These are phyloP conservation scores for Coprinopsis cinerea DNA, from an alignment of 768 basidiomycete genomes.

Conservation along the genomic window DNA sequence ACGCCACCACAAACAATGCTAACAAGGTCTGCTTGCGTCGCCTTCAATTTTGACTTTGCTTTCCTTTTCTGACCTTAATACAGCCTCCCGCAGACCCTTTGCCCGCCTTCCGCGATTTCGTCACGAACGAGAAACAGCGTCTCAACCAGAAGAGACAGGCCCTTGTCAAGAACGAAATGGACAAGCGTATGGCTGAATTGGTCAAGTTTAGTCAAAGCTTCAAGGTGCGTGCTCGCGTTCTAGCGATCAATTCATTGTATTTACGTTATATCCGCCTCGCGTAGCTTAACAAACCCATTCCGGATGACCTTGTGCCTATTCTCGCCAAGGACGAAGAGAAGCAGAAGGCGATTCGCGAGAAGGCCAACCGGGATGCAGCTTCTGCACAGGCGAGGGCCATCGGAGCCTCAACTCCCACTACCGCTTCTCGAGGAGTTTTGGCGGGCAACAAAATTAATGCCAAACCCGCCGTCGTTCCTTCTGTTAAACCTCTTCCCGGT, in stretches of 20 bases:
- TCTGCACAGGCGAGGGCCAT: constrained; percentile 67
- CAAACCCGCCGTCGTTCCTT: constrained; percentile 17
- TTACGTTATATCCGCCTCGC: constrained; percentile 2
- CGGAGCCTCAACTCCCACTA: constrained; percentile 49
- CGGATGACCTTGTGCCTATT: constrained; percentile 89
- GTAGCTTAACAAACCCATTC: constrained; percentile 91
- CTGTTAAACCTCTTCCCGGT: constrained; percentile 3
- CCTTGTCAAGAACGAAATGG: constrained; percentile 87
- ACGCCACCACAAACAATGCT: constrained; percentile 18
- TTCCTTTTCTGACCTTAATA: constrained; percentile 10
- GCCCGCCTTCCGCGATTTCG: constrained; percentile 87
- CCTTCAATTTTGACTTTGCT: not conserved
- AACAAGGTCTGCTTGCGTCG: constrained; percentile 44
- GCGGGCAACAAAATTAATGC: constrained; percentile 30
- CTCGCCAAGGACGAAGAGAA: constrained; percentile 92
- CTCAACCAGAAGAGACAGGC: constrained; percentile 88
- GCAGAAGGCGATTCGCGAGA: constrained; percentile 78
- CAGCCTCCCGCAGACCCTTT: constrained; percentile 72
- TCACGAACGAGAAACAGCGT: constrained; percentile 85
- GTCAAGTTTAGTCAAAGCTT: constrained; percentile 91
- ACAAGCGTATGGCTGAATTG: constrained; percentile 88
- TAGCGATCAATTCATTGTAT: constrained; percentile 1
- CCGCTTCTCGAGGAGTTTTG: constrained; percentile 38
- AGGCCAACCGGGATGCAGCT: constrained; percentile 60
- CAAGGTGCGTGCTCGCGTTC: constrained; percentile 55